A percentile compares a stretch with the other conserved stretches of the same genome.
phyloP scores from a whole-genome alignment of 1,284 basidiomycete genomes.

The Pseudozyma sp. region DNA sequence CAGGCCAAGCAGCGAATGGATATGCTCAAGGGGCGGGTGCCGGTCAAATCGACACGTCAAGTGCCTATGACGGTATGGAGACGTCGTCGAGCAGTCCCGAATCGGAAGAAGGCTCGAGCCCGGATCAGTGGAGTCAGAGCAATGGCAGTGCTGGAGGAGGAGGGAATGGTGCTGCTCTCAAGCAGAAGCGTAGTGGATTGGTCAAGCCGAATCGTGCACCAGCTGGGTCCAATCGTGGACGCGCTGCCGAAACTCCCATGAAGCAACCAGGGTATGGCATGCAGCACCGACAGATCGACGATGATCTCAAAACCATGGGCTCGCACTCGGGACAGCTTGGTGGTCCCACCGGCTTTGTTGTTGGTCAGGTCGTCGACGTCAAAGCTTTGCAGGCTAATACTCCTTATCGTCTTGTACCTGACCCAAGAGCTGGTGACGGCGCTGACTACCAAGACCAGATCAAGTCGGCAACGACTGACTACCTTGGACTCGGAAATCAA shows the following conservation, averaged over 20 bases:
- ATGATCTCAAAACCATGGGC: conserved; percentile 73
- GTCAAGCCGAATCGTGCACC: conserved; percentile 63
- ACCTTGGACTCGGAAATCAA: conserved; percentile 26
- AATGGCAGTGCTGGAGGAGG: conserved; percentile 14
- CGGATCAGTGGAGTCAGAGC: conserved; percentile 29
- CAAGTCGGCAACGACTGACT: conserved; percentile 34
- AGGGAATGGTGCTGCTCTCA: conserved; percentile 21
- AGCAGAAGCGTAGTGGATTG: conserved; percentile 41
- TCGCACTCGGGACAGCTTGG: conserved; percentile 16
- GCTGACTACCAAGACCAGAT: conserved; percentile 10
- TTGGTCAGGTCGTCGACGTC: conserved; percentile 60
- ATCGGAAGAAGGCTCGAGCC: conserved; percentile 18
- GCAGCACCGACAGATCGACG: conserved; percentile 90
- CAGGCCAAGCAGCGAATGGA: conserved; percentile 1
- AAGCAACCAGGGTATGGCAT: conserved; percentile 90
- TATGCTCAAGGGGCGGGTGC: conserved; percentile 8
- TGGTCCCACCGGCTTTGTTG: conserved; percentile 42
- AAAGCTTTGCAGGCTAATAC: conserved; percentile 50
- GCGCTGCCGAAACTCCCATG: conserved; percentile 85
- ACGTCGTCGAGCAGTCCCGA: conserved; percentile 24
- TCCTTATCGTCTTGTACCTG: conserved; percentile 32
- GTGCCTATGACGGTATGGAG: conserved; percentile 42
- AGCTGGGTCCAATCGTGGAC: conserved; percentile 62
- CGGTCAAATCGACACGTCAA: conserved; percentile 30
- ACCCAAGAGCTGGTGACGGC: conserved; percentile 16